phyloP scores from a whole-genome alignment of 2,329 filamentous ascomycete genomes.

The Aspergillus ochraceus region DNA sequence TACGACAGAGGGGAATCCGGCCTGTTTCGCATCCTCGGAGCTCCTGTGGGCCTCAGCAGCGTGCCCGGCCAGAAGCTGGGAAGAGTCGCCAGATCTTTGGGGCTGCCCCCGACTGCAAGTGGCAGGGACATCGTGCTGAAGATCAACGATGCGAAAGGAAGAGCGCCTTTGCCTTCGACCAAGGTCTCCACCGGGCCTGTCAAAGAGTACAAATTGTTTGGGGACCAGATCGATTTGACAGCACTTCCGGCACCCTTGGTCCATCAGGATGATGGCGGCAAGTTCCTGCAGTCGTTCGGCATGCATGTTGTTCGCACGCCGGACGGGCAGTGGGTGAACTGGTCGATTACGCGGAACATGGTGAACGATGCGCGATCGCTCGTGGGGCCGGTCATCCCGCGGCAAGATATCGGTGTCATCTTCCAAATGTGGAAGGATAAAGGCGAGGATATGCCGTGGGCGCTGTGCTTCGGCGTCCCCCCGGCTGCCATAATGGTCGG shows the following conservation, averaged over 20 bases:
- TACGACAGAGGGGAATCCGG: background rate
- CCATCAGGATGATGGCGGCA: constrained; percentile 20
- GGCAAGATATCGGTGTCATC: constrained; percentile 22
- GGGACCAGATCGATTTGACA: constrained; percentile 23
- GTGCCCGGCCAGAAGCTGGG: constrained; percentile 2
- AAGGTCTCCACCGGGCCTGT: constrained; percentile 12
- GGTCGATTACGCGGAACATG: constrained; percentile 23
- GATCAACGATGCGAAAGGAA: constrained; percentile 13
- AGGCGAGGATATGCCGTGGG: constrained; percentile 20
- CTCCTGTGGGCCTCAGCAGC: constrained; percentile 7
- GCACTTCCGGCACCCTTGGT: constrained; percentile 18
- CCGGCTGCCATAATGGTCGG: constrained; percentile 18
- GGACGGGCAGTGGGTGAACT: constrained; percentile 20
- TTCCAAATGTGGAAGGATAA: constrained; percentile 21
- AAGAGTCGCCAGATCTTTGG: constrained; percentile 18
- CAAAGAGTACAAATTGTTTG: constrained; percentile 11
- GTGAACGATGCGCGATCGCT: constrained; percentile 10
- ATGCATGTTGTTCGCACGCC: constrained; percentile 23
- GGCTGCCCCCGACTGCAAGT: constrained; percentile 3
- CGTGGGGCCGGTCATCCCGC: constrained; percentile 18
- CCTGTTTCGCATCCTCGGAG: constrained; percentile 13
- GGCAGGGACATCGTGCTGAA: constrained; percentile 16
- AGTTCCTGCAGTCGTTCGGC: constrained; percentile 18
- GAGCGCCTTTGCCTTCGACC: constrained; percentile 9
- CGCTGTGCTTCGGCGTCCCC: constrained; percentile 19